Conservation (phyloP, 2,329 filamentous ascomycete species). For the Ustilaginoidea virens region DNA sequence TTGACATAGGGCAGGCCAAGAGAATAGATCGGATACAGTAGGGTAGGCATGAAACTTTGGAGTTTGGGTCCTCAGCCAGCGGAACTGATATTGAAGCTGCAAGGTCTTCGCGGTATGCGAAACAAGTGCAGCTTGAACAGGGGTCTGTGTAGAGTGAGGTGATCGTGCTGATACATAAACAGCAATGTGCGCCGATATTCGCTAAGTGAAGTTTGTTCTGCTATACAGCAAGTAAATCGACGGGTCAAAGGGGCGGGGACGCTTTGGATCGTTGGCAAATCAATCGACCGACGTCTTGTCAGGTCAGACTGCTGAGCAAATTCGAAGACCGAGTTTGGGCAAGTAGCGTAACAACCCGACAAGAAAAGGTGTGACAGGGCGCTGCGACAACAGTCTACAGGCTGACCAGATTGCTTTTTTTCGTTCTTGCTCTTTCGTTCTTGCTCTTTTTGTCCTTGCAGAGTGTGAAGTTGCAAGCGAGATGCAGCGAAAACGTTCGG, state of each 20-base stretch:
- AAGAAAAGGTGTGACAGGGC: conserved; percentile 1
- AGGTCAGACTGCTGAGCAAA: too few species aligned
- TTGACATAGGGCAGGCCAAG: conserved; percentile 40
- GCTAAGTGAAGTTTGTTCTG: conserved; percentile 14
- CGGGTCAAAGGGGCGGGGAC: background rate
- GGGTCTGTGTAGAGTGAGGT: conserved; percentile 83
- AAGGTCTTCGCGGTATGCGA: conserved; percentile 89
- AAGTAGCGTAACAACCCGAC: background rate
- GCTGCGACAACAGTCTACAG: conserved; percentile 10
- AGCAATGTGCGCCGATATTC: conserved; percentile 24
- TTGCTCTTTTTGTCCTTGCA: too few species aligned
- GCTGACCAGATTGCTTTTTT: background rate
- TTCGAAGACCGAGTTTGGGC: background rate
- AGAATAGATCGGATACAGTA: conserved; percentile 28
- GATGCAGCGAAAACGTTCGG: background rate
- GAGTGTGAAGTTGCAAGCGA: background rate
- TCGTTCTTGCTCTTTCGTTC: too few species aligned
- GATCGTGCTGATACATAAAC: conserved; percentile 99
- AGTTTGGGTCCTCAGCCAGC: conserved; percentile 61
- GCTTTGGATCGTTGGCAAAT: background rate
- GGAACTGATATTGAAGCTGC: conserved; percentile 76
- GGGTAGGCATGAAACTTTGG: conserved; percentile 44
- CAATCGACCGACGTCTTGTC: background rate
- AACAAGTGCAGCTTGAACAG: conserved; percentile 93
- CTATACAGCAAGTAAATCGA: conserved; percentile 3